Evolutionary conservation across 306 rosid genomes (phyloP), one percentile per base, ranked within the genome.

Genomic region (Trifolium pratense): DNA sequence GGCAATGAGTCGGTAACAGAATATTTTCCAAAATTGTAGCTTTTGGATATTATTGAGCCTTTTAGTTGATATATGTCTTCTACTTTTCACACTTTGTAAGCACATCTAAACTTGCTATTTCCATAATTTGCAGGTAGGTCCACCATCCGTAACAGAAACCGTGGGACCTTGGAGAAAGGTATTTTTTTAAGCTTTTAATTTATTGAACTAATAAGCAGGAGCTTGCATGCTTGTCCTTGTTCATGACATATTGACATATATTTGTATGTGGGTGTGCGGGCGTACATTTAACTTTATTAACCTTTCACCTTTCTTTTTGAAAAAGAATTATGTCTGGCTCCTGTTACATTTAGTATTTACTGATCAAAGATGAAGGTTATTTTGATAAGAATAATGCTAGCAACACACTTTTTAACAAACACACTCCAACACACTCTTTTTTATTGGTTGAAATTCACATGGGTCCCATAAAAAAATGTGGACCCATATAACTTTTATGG

Each of bases 101-200:
- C 57, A 55, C 48, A 69, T 51, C 68, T 75, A 40, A 80, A 59
- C 70, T 56, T 53, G 60, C 17, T 56, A 72, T 74, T 68, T 71
- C 39, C 9, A 63, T 52, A 74, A 57, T 78, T 80, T 75, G 64
- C 75, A 91, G 97, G 85, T 95, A 42, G 96, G 86, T 58, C 83
- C 92, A 65, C 97, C 96, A 48, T 90, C 96, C 40, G 26, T 74
- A 80, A 84, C 84, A 37, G 89, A 97, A 51, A 83, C 96, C 2
- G 87, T 91, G 70, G 99, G 99, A 85, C 97, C 99, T 74, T 95
- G 99, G 99, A 85, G 99, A 81, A 95, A 91, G 97, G 99, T 91
- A 86, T 49, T 42, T 73, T 42, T 46, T 60, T 37, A 18, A 52
- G 21, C 70, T 62, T 73, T 75, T 70, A 34, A 43, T 43, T 43